Base-by-base conservation (phyloP, 2,329 filamentous ascomycete genomes). In the Alternaria tenuissima region DNA sequence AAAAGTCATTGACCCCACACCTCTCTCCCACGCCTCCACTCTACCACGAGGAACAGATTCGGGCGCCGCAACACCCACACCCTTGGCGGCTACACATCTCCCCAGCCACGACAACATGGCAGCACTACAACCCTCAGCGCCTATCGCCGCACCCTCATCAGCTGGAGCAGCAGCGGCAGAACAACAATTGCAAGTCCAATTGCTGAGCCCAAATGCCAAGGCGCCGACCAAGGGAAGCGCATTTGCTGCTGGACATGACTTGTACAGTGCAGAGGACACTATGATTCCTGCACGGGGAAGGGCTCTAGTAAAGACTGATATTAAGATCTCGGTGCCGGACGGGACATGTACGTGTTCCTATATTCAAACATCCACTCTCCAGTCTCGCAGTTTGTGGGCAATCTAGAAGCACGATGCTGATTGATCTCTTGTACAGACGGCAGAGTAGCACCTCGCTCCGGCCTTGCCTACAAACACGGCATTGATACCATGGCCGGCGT, bases 401-500 rank as follows among this genome's bases (percentile, higher is more conserved):
- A 18, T n/a, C 32, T 20, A 8, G 14, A 41, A 24, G 7, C 42
- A 44, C 32, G 0, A 9, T 42, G 20, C 34, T 48, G 28, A 36
- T 28, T 2, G n/a, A 20, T 1, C 7, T 39, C 4, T 8, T 11
- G 20, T 36, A 14, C 16, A 94, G 92, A 98, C 77, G 94, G 94
- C 68, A 90, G 94, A 59, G 88, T 97, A 56, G 94, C 94, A 3
- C 94, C 94, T 9, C 91, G 94, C 66, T 95, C 92, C n/a, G 93
- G 93, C 48, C 89, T 97, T 36, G 94, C 94, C 3, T 85, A 89
- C 62, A 99, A 99, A 83, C 89, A 98, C 82, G 95, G 94, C 81
- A 98, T 99, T 78, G 93, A 97, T 79, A 95, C 92, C 0, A 93
- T 96, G 64, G 95, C 95, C 0, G 95, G 95, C 55, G 95, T 99